phyloP scores from a whole-genome alignment of 805 yeast genomes.

The Candida gorgasii region DNA sequence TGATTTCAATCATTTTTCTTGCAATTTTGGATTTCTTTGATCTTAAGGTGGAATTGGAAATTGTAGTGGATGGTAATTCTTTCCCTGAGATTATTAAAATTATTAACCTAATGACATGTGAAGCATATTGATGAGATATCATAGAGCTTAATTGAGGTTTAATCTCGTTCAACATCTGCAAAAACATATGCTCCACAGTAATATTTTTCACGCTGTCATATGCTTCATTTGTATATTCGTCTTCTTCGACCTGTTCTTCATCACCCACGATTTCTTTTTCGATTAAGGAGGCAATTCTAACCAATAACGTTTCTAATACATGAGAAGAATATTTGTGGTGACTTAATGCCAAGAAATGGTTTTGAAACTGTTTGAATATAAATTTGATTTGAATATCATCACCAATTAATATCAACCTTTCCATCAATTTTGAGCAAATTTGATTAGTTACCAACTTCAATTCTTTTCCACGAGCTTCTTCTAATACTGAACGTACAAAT shows the following conservation, averaged over 20 bases:
- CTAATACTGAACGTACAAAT: conserved; percentile 75
- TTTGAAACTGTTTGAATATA: conserved; percentile 65
- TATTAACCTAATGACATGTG: conserved; percentile 79
- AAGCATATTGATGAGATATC: conserved; percentile 77
- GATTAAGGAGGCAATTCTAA: conserved; percentile 68
- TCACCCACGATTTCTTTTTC: conserved; percentile 66
- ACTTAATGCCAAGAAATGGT: conserved; percentile 74
- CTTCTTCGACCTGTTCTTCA: conserved; percentile 38
- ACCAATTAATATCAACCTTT: conserved; percentile 73
- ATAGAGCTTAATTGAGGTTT: conserved; percentile 58
- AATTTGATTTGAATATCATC: conserved; percentile 63
- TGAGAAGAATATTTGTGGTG: conserved; percentile 93
- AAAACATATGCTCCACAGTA: conserved; percentile 66
- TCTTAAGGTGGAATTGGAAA: conserved; percentile 70
- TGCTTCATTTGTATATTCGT: conserved; percentile 32
- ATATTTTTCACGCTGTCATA: conserved; percentile 37
- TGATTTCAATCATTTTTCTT: conserved; percentile 87
- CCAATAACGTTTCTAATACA: conserved; percentile 82
- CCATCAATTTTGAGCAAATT: conserved; percentile 90
- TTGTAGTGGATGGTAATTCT: conserved; percentile 70
- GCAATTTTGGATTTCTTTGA: conserved; percentile 86
- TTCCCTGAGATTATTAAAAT: conserved; percentile 75
- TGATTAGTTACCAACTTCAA: conserved; percentile 90
- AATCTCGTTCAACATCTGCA: conserved; percentile 66
- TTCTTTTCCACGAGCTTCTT: conserved; percentile 87